phyloP scores from a whole-genome alignment of 768 basidiomycete species.

The Boletus sp. region DNA sequence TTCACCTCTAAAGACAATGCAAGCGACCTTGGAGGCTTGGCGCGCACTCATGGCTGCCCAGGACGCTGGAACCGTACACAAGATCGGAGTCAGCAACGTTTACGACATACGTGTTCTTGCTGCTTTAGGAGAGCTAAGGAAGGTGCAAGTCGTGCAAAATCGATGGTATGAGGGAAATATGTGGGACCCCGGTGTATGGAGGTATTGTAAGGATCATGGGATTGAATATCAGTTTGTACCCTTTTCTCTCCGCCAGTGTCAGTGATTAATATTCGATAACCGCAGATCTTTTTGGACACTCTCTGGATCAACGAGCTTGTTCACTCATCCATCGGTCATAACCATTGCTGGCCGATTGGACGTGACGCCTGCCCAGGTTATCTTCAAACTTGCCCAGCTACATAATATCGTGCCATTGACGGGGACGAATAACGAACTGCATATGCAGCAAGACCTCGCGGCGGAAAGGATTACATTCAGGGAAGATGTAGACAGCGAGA shows the following conservation, averaged over 20 bases:
- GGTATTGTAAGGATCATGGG: constrained; percentile 58
- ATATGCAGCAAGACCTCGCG: constrained; percentile 65
- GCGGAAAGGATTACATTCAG: constrained; percentile 37
- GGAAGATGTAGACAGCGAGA: constrained; percentile 25
- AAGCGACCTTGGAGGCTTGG: constrained; percentile 70
- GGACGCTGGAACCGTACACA: constrained; percentile 57
- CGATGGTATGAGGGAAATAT: constrained; percentile 80
- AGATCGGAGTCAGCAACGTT: constrained; percentile 75
- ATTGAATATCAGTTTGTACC: constrained; percentile 68
- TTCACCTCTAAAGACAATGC: constrained; percentile 58
- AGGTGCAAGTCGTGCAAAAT: constrained; percentile 77
- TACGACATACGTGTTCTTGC: constrained; percentile 60
- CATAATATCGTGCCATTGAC: constrained; percentile 69
- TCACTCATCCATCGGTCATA: constrained; percentile 46
- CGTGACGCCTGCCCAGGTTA: constrained; percentile 60
- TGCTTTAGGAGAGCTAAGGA: constrained; percentile 48
- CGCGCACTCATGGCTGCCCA: constrained; percentile 56
- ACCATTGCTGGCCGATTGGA: constrained; percentile 43
- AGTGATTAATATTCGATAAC: background rate
- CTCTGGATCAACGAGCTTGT: constrained; percentile 65
- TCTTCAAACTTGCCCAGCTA: constrained; percentile 67
- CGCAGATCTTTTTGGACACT: constrained; percentile 85
- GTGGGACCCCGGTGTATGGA: constrained; percentile 66
- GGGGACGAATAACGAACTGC: constrained; percentile 64
- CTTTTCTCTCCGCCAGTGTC: background rate